A percentile compares a stretch with the other conserved stretches of the same genome.
phyloP scores from a whole-genome alignment of 2,329 filamentous ascomycete species.

The Hyphodiscus sp. region DNA sequence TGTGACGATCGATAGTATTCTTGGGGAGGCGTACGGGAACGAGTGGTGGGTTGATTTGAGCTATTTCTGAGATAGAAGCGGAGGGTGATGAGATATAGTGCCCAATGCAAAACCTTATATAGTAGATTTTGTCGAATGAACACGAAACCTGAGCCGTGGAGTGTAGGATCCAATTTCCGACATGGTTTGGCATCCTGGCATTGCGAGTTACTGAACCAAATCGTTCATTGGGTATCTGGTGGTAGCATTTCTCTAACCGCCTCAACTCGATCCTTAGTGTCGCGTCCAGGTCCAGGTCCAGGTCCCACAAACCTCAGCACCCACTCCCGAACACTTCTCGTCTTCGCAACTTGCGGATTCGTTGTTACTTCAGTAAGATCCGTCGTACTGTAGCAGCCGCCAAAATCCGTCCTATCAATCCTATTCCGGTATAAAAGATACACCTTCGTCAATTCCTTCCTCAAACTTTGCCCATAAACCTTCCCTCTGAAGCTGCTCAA shows the following conservation, averaged over 20 bases:
- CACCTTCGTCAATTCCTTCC: constrained; percentile 62
- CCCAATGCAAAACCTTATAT: too few species aligned
- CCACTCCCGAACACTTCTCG: constrained; percentile 67
- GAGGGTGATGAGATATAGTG: too few species aligned
- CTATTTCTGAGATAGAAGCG: too few species aligned
- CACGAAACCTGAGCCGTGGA: too few species aligned
- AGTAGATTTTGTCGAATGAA: too few species aligned
- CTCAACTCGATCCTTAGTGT: background rate
- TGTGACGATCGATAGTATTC: too few species aligned
- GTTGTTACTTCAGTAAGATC: constrained; percentile 33
- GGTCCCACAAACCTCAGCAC: constrained; percentile 59
- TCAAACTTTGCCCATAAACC: constrained; percentile 80
- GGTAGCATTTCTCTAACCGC: constrained; percentile 6
- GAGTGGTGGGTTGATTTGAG: too few species aligned
- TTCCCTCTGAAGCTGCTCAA: constrained; percentile 67
- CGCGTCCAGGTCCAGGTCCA: background rate
- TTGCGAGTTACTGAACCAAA: background rate
- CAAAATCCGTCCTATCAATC: constrained; percentile 43
- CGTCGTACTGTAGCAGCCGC: constrained; percentile 50
- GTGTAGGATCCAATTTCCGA: too few species aligned
- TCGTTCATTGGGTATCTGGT: constrained; percentile 11
- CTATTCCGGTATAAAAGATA: constrained; percentile 56
- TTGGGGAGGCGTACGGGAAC: too few species aligned
- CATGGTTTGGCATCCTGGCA: too few species aligned
- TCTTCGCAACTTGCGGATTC: constrained; percentile 52